Conservation (phyloP, 208 protist genomes). For the Wallacemonas sp. region DNA sequence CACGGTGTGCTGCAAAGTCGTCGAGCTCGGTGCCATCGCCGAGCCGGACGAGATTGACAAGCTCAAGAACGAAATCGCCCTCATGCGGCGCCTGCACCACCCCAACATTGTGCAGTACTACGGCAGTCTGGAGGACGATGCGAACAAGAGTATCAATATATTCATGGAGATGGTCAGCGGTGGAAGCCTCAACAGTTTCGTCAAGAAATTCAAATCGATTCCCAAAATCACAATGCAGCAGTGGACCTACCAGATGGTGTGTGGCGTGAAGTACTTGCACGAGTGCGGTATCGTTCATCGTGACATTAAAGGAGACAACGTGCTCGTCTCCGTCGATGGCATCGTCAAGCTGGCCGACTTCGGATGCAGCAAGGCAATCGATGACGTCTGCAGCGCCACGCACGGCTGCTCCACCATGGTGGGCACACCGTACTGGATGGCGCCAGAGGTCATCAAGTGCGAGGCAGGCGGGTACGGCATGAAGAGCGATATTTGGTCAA, state of each 20-base stretch:
- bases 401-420: slow-evolving; percentile 82
- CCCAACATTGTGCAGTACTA: slow-evolving; percentile 92
- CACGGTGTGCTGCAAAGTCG: slow-evolving; percentile 86
- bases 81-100: slow-evolving; percentile 86
- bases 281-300: slow-evolving; percentile 88
- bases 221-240: slow-evolving; percentile 72
- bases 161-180: slow-evolving; percentile 94
- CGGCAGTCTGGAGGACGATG: slow-evolving; percentile 78
- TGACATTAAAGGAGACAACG: slow-evolving; percentile 92
- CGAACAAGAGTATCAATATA: slow-evolving; percentile 81
- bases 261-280: slow-evolving; percentile 89
- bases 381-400: slow-evolving; percentile 80
- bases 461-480: slow-evolving; percentile 88
- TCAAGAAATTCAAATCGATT: slow-evolving; percentile 80
- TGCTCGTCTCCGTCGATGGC: slow-evolving; percentile 83
- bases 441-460: slow-evolving; percentile 90
- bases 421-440: slow-evolving; percentile 93
- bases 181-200: slow-evolving; percentile 71
- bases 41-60: slow-evolving; percentile 74
- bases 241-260: slow-evolving; percentile 91
- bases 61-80: slow-evolving; percentile 77
- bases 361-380: slow-evolving; percentile 88
- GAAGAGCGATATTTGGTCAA: slow-evolving; percentile 94
- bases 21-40: slow-evolving; percentile 73
- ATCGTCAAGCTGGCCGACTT: slow-evolving; percentile 92